A percentile compares a stretch with the other conserved stretches of the same genome.
Conservation (phyloP, 352 stramenopile species). For the Pythium rishiriense region DNA sequence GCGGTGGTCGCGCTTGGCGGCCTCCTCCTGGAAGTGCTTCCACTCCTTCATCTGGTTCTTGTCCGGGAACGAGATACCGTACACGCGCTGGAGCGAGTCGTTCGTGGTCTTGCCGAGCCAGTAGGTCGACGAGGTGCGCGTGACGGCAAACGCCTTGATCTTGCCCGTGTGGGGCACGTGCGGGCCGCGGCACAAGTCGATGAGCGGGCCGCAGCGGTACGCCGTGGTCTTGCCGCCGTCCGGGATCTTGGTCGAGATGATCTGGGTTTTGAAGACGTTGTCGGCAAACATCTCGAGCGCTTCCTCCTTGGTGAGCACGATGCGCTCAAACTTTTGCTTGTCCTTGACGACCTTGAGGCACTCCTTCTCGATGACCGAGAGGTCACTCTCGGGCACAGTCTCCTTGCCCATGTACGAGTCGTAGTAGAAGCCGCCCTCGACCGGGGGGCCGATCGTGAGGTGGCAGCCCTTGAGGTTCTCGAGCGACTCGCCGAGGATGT, state of each 20-base stretch:
- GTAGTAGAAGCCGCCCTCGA: slow-evolving; percentile 99
- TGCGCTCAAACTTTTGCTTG: slow-evolving; percentile 91
- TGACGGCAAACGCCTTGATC: slow-evolving; percentile 92
- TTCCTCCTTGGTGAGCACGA: slow-evolving; percentile 96
- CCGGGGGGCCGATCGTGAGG: slow-evolving; percentile 92
- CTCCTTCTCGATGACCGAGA: slow-evolving; percentile 89
- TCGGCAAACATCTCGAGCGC: slow-evolving; percentile 97
- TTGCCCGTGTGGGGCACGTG: slow-evolving; percentile 94
- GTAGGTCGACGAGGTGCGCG: slow-evolving; percentile 94
- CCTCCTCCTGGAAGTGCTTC: slow-evolving; percentile 92
- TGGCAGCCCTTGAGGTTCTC: slow-evolving; percentile 96
- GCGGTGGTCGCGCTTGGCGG: slow-evolving; percentile 96
- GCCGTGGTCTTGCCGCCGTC: slow-evolving; percentile 92
- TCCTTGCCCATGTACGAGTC: slow-evolving; percentile 96
- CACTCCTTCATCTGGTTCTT: slow-evolving; percentile 88
- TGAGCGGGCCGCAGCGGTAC: slow-evolving; percentile 97
- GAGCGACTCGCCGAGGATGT: slow-evolving; percentile 97
- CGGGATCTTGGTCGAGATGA: slow-evolving; percentile 96
- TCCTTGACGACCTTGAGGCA: slow-evolving; percentile 94
- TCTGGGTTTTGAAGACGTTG: slow-evolving; percentile 98
- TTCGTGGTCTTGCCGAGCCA: slow-evolving; percentile 97
- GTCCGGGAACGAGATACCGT: slow-evolving; percentile 96
- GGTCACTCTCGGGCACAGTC: slow-evolving; percentile 54
- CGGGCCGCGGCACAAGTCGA: slow-evolving; percentile 97
- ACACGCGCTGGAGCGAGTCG: slow-evolving; percentile 97